Conservation (phyloP, 257 asterid species). For the Penstemon barbatus region DNA sequence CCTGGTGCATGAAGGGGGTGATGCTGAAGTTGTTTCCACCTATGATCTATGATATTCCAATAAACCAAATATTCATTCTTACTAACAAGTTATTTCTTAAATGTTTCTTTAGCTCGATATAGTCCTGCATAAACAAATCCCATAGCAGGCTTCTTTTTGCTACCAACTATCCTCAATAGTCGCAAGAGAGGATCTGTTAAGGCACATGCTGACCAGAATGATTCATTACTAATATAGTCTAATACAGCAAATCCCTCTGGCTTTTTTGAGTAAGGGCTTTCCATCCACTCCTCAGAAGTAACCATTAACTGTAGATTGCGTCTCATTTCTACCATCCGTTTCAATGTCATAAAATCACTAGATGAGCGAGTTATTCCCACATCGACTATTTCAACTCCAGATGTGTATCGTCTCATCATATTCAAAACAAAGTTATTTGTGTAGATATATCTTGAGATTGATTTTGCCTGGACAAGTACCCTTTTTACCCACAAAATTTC, state of each 20-base stretch:
- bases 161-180: constrained; percentile 64
- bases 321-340: constrained; percentile 64
- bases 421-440: constrained; percentile 54
- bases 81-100: constrained; percentile 68
- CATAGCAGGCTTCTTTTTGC: constrained; percentile 78
- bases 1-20: constrained; percentile 97
- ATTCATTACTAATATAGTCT: constrained; percentile 50
- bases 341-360: constrained; percentile 70
- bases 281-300: constrained; percentile 91
- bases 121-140: constrained; percentile 84
- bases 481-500: constrained; percentile 52
- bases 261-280: constrained; percentile 68
- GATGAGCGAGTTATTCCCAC: constrained; percentile 52
- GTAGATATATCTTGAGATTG: constrained; percentile 72
- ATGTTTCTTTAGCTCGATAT: constrained; percentile 82
- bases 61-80: constrained; percentile 64
- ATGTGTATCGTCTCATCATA: constrained; percentile 81
- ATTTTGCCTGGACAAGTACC: constrained; percentile 71
- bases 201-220: constrained; percentile 79
- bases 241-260: constrained; percentile 53
- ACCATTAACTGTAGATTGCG: constrained; percentile 77
- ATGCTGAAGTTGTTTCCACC: constrained; percentile 81
- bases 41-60: constrained; percentile 82
- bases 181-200: constrained; percentile 72
- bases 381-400: constrained; percentile 82